Evolutionary conservation across 169 alveolate species (phyloP).

Genomic region (Plasmodium cynomolgi): DNA sequence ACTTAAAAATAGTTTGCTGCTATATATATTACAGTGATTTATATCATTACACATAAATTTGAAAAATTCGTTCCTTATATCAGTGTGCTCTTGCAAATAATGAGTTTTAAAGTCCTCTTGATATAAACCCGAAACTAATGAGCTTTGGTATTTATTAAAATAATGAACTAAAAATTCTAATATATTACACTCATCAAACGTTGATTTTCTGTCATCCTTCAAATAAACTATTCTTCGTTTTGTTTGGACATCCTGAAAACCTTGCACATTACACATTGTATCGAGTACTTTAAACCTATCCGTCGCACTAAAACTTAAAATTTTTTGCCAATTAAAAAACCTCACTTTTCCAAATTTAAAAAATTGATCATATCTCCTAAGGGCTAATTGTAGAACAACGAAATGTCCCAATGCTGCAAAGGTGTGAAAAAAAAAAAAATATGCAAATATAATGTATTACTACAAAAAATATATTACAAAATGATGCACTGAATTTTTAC

Average conservation of each 20-base stretch:
- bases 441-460: background rate
- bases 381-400: conserved; percentile 2
- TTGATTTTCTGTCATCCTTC: background rate
- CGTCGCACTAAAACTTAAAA: conserved; percentile 4
- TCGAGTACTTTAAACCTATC: conserved; percentile 52
- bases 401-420: conserved; percentile 50
- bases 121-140: conserved; percentile 6
- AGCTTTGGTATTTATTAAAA: conserved; percentile 44
- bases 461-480: background rate
- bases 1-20: background rate
- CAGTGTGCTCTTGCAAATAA: conserved; percentile 4
- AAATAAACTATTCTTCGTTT: conserved; percentile 49
- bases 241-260: background rate
- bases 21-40: conserved; percentile 23
- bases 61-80: conserved; percentile 35
- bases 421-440: background rate
- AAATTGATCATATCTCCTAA: conserved; percentile 6
- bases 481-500: background rate
- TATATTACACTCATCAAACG: conserved; percentile 38
- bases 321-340: conserved; percentile 57
- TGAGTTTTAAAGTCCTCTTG: background rate
- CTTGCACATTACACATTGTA: conserved; percentile 20
- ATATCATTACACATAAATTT: conserved; percentile 24
- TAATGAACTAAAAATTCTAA: conserved; percentile 44
- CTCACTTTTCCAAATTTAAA: background rate